phyloP scores from a whole-genome alignment of 371 early-diverging fungal genomes.

The Mucor circinelloides region DNA sequence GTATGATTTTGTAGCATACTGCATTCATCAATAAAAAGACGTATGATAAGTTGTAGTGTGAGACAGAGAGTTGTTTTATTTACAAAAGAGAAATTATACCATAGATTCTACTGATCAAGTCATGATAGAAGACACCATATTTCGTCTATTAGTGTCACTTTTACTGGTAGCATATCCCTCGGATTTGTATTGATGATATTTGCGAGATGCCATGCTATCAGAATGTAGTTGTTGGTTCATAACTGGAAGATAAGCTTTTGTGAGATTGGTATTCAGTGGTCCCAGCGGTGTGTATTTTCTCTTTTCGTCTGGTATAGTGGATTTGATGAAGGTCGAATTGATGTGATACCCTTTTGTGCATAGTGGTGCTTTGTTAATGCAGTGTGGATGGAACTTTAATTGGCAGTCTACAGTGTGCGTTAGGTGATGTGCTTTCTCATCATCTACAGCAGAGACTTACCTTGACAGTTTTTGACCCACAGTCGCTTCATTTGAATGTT shows the following conservation, averaged over 20 bases:
- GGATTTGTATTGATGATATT: constrained; percentile 2
- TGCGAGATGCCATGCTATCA: background rate
- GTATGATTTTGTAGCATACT: constrained; percentile 44
- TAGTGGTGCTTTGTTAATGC: background rate
- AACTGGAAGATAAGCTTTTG: background rate
- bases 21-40: background rate
- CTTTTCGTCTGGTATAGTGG: background rate
- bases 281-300: background rate
- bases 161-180: constrained; percentile 11
- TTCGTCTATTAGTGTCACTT: background rate
- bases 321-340: background rate
- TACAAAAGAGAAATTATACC: background rate
- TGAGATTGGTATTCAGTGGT: background rate
- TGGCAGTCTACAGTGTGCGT: constrained; percentile 6
- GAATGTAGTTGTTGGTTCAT: background rate
- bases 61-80: no score
- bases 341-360: background rate
- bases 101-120: background rate
- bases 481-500: background rate
- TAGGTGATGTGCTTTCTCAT: background rate
- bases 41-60: background rate
- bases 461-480: constrained; percentile 14
- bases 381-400: background rate
- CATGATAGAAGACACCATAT: constrained; percentile 5
- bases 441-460: background rate